Percentiles rank a stretch among this genome's conserved stretches.
These are phyloP conservation scores for Trebouxia gelatinosa DNA, from an alignment of 163 green algal genomes.

Conservation along the genomic window DNA sequence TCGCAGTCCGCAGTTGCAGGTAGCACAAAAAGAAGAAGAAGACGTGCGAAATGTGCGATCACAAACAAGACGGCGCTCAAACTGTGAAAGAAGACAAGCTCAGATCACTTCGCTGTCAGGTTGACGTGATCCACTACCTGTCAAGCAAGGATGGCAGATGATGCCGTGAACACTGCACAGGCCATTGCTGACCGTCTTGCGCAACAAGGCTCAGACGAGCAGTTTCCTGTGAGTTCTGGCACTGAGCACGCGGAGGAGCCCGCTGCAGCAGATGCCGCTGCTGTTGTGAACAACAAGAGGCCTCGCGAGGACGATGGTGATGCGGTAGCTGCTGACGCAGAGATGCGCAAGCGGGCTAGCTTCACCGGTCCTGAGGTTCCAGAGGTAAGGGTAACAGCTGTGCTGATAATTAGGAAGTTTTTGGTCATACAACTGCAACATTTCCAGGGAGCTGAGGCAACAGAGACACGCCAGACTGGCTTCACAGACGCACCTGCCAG, in stretches of 20 bases:
- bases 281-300: not conserved
- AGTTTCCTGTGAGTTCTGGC: not conserved
- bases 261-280: not conserved
- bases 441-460: slow-evolving; percentile 21
- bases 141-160: not conserved
- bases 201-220: slow-evolving; percentile 7
- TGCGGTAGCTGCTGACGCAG: not conserved
- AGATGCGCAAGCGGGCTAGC: slow-evolving; percentile 17
- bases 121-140: too few relatives aligned
- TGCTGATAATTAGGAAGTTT: too few relatives aligned
- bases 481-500: not conserved
- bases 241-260: not conserved
- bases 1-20: too few relatives aligned
- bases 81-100: too few relatives aligned
- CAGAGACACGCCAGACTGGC: slow-evolving; percentile 18
- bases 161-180: slow-evolving; percentile 3
- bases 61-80: too few relatives aligned
- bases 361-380: slow-evolving; percentile 3
- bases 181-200: slow-evolving; percentile 23
- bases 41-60: too few relatives aligned
- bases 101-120: too few relatives aligned
- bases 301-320: slow-evolving; percentile 11
- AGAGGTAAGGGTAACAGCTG: slow-evolving; percentile 22
- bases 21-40: too few relatives aligned
- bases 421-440: too few relatives aligned